phyloP scores from a whole-genome alignment of 306 rosid species.

The Citrullus colocynthis region DNA sequence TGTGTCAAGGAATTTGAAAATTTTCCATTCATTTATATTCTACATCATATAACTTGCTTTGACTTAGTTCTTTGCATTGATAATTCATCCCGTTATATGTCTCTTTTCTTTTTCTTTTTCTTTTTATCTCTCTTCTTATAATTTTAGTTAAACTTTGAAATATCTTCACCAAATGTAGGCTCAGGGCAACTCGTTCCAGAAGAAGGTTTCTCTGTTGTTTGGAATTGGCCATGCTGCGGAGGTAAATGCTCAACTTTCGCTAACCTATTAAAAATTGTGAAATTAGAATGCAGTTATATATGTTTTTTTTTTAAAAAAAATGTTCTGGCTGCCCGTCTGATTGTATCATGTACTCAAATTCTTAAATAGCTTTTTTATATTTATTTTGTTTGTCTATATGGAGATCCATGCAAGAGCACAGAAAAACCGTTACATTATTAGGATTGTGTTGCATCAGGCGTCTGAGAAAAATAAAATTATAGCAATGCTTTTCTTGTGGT shows the following conservation, averaged over 20 bases:
- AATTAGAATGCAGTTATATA: background rate
- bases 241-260: conserved; percentile 3
- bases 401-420: too few relatives aligned
- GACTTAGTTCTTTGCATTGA: background rate
- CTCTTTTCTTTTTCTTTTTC: background rate
- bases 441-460: background rate
- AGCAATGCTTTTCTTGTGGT: background rate
- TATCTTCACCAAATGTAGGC: conserved; percentile 28
- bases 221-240: conserved; percentile 12
- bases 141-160: background rate
- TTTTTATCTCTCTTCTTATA: background rate
- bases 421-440: background rate
- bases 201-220: conserved; percentile 35
- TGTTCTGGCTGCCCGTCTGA: background rate
- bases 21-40: background rate
- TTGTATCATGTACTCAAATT: background rate
- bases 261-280: background rate
- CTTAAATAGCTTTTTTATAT: background rate
- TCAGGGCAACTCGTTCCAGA: conserved; percentile 91
- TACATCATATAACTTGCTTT: background rate
- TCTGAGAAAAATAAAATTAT: background rate
- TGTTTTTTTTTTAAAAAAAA: background rate
- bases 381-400: background rate
- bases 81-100: background rate
- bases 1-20: background rate